Conservation (phyloP, 495 filamentous ascomycete species). For the Tuber aestivum region DNA sequence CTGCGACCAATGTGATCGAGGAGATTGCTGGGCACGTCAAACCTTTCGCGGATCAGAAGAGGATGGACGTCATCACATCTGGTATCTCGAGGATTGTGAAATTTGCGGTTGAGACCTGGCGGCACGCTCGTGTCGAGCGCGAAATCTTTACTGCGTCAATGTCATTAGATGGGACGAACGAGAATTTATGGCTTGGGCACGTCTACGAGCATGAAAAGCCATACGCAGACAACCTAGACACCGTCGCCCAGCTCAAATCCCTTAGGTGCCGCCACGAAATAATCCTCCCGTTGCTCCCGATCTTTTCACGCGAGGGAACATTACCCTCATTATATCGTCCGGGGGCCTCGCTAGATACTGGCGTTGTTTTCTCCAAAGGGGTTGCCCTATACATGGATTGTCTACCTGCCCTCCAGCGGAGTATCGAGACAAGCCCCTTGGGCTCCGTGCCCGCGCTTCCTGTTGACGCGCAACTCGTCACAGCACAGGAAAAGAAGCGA, state of each 20-base stretch:
- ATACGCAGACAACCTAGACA: slow-evolving; percentile 25
- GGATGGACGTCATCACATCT: slow-evolving; percentile 51
- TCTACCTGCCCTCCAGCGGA: slow-evolving; percentile 50
- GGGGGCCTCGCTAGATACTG: slow-evolving; percentile 51
- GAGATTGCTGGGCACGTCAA: slow-evolving; percentile 57
- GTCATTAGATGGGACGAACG: slow-evolving; percentile 48
- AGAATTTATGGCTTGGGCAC: slow-evolving; percentile 49
- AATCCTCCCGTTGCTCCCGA: slow-evolving; percentile 53
- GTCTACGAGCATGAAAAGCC: slow-evolving; percentile 38
- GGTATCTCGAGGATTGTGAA: slow-evolving; percentile 58
- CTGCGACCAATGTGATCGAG: slow-evolving; percentile 56
- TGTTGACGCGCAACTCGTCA: neutral
- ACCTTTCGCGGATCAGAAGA: slow-evolving; percentile 54
- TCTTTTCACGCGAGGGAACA: slow-evolving; percentile 50
- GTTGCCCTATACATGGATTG: slow-evolving; percentile 54
- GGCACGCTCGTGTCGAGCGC: slow-evolving; percentile 58
- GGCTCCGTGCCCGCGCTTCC: neutral
- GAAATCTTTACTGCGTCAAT: slow-evolving; percentile 56
- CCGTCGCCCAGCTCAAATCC: slow-evolving; percentile 30
- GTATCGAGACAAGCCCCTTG: slow-evolving; percentile 48
- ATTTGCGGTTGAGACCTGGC: slow-evolving; percentile 59
- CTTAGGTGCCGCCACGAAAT: slow-evolving; percentile 21
- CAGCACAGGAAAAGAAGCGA: slow-evolving; percentile 24
- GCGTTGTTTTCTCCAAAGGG: slow-evolving; percentile 52
- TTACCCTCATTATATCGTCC: slow-evolving; percentile 39